Evolutionary conservation across 257 asterid species (phyloP).

Genomic region (Pogostemon cablin): DNA sequence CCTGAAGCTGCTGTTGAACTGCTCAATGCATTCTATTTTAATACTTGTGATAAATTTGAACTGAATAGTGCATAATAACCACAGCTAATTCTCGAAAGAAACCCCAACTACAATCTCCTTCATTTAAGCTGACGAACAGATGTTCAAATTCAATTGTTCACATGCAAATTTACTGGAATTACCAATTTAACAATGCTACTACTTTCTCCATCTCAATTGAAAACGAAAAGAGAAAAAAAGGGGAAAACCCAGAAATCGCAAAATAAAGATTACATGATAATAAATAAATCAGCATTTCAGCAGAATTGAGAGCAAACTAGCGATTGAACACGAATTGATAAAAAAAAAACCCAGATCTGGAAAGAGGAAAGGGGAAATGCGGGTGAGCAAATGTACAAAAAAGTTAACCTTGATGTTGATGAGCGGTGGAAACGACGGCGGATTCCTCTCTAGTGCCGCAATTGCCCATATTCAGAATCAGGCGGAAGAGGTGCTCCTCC

Average conservation of each 20-base stretch:
- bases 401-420: slow-evolving; percentile 64
- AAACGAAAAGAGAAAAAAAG: background rate
- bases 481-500: slow-evolving; percentile 33
- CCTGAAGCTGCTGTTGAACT: slow-evolving; percentile 80
- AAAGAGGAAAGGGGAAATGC: slow-evolving; percentile 23
- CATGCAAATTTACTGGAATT: slow-evolving; percentile 4
- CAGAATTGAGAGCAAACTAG: background rate
- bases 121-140: background rate
- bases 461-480: slow-evolving; percentile 70
- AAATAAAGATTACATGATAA: background rate
- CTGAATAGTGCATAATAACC: background rate
- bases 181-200: background rate
- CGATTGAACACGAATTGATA: slow-evolving; percentile 29
- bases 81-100: slow-evolving; percentile 27
- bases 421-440: slow-evolving; percentile 88
- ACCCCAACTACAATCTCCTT: slow-evolving; percentile 31
- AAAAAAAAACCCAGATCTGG: slow-evolving; percentile 48
- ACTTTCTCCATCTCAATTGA: slow-evolving; percentile 9
- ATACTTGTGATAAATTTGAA: slow-evolving; percentile 14
- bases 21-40: slow-evolving; percentile 37
- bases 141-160: slow-evolving; percentile 5
- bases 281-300: background rate
- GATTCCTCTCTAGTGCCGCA: slow-evolving; percentile 99
- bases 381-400: slow-evolving; percentile 6
- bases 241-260: background rate